phyloP scores from a whole-genome alignment of 768 basidiomycete genomes.

The Suillus ampliporus region DNA sequence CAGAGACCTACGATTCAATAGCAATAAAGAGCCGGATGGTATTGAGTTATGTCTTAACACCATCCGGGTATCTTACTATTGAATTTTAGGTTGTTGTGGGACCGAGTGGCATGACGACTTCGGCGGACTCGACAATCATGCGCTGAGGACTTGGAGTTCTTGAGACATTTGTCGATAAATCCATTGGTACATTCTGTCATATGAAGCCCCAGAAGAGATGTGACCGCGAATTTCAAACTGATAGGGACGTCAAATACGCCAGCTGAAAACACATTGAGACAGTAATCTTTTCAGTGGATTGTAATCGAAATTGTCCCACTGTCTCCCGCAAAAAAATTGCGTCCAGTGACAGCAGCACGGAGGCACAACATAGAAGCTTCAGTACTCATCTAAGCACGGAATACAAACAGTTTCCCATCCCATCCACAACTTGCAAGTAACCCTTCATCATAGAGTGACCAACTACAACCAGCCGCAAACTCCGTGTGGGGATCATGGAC shows the following conservation, averaged over 20 bases:
- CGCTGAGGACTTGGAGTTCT: background rate
- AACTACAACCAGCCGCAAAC: constrained; percentile 90
- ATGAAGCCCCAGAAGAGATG: background rate
- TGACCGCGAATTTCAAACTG: background rate
- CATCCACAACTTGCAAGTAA: constrained; percentile 89
- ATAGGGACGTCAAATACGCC: background rate
- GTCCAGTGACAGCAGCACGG: background rate
- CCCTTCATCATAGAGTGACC: constrained; percentile 93
- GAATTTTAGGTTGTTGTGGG: too few relatives aligned
- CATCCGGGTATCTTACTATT: too few relatives aligned
- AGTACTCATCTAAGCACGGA: constrained; percentile 43
- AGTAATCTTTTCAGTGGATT: background rate
- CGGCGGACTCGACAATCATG: background rate
- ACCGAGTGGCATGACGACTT: background rate
- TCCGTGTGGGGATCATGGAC: constrained; percentile 92
- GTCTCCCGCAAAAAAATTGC: background rate
- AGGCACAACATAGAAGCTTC: background rate
- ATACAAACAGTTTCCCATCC: constrained; percentile 86
- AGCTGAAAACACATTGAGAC: too few relatives aligned
- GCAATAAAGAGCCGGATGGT: background rate
- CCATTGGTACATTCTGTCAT: too few relatives aligned
- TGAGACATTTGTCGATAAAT: background rate
- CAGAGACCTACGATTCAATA: background rate
- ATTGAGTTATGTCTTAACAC: too few relatives aligned
- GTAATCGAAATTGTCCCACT: background rate